These are phyloP conservation scores for Cryptococcus wingfieldii DNA, from an alignment of 1,284 basidiomycete genomes.

Conservation along the genomic window DNA sequence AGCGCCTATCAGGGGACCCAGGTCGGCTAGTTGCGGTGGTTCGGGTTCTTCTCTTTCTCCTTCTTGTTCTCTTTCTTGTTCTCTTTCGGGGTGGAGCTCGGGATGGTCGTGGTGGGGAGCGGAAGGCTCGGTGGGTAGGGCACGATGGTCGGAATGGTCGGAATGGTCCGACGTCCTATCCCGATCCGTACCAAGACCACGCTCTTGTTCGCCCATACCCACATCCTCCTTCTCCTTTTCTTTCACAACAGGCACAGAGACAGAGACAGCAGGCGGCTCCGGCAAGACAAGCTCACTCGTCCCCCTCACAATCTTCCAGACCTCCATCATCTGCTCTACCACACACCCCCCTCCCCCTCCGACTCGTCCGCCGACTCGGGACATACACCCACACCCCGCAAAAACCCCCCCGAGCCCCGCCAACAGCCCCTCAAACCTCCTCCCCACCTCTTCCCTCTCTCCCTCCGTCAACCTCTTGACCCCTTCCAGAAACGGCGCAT, in stretches of 20 bases:
- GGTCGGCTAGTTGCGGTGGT: constrained; percentile 44
- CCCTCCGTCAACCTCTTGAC: constrained; percentile 58
- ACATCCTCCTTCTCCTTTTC: background rate
- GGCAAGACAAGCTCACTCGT: background rate
- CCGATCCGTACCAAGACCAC: no score
- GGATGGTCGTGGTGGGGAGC: no score
- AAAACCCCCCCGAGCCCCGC: background rate
- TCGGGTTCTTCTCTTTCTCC: background rate
- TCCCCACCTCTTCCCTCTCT: background rate
- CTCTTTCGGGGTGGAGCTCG: background rate
- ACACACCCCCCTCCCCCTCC: constrained; percentile 54
- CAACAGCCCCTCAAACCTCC: background rate
- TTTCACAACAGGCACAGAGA: background rate
- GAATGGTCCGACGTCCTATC: background rate
- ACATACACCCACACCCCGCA: background rate
- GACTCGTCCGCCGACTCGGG: no score
- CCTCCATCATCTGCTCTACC: constrained; percentile 57
- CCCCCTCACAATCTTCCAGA: constrained; percentile 54
- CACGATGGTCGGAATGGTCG: no score
- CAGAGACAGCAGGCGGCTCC: no score
- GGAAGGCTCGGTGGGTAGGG: no score
- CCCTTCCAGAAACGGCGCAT: no score
- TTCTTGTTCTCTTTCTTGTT: constrained; percentile 5
- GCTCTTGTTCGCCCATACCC: background rate
- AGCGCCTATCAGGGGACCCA: constrained; percentile 66